Conservation (phyloP, 106 monocot species). For the Phalaenopsis equestris region DNA sequence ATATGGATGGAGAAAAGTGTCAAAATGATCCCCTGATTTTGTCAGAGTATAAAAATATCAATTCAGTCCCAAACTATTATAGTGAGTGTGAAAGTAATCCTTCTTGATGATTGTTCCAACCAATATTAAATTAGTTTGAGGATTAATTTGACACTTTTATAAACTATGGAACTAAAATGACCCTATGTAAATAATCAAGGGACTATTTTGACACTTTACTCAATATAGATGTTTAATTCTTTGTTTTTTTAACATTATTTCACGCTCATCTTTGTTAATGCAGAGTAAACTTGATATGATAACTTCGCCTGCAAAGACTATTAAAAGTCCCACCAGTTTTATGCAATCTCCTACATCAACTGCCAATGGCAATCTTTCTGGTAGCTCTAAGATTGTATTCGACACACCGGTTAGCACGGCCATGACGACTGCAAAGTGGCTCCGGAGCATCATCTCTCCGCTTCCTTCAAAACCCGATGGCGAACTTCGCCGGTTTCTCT, state of each 20-base stretch:
- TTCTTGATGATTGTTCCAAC: no score
- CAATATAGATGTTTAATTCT: not conserved
- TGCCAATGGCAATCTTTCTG: constrained; percentile 22
- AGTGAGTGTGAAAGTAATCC: no score
- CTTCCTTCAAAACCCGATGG: constrained; percentile 66
- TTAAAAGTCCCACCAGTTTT: constrained; percentile 50
- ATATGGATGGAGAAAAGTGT: not conserved
- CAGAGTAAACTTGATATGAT: constrained; percentile 51
- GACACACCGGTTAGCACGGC: constrained; percentile 83
- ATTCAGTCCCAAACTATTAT: no score
- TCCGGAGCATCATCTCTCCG: constrained; percentile 63
- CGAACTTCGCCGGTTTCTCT: constrained; percentile 63
- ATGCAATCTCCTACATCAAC: constrained; percentile 44
- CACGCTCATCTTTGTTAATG: constrained; percentile 14
- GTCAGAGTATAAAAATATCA: no score
- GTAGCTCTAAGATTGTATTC: constrained; percentile 27
- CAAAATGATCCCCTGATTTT: no score
- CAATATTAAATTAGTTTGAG: no score
- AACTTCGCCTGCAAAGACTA: constrained; percentile 62
- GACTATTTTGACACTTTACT: no score
- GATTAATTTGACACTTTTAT: no score
- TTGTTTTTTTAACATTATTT: not conserved
- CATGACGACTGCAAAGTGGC: constrained; percentile 99
- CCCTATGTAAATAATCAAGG: no score
- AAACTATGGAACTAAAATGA: no score